Base-by-base conservation (phyloP, 441 rosid species). In the Adansonia rubrostipa region DNA sequence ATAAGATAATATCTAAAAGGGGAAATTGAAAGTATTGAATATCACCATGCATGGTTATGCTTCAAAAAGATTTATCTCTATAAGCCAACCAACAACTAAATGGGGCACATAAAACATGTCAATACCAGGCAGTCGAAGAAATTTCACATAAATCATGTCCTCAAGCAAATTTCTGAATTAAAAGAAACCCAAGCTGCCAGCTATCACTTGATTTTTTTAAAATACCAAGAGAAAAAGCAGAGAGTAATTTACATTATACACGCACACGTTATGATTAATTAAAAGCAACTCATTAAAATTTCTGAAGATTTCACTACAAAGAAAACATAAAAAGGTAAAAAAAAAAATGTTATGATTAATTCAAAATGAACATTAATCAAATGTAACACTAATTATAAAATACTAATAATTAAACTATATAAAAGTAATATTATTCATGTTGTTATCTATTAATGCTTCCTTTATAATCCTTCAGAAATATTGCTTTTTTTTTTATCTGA, bases 241-340 rank as follows among this genome's bases (percentile, higher is more conserved):
- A 47, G 73, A 47, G 19, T 9, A 69, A 47, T 69, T 33, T 6
- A 33, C 10, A 63, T 33, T 48, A 48, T 11, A 69, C 19, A 67
- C 53, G 3, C 71, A 17, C 4, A 65, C 22, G 24, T 33, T 33
- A 33, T 33, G 36, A 33, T 33, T 33, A 33, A 33, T 33, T 33
- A 33, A 33, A 33, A 33, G 36, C 36, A 33, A 33, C 36, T 33
- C 36, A 33, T 33, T 33, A 33, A 33, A 33, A 33, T 33, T 48
- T 69, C 73, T 48, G 22, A 69, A 50, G 24, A 69, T 14, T 9
- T 50, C 44, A 51, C 73, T 48, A 48, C 20, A 11, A 69, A 69
- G 44, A 14, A 48, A 44, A 69, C 36, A 36, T 22, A 48, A 50
- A 48, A 64, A 47, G 4, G 13, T 4, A 13, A 28, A 48, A 48